Conservation (phyloP, 1,284 basidiomycete genomes). For the Anthracocystis walkeri region DNA sequence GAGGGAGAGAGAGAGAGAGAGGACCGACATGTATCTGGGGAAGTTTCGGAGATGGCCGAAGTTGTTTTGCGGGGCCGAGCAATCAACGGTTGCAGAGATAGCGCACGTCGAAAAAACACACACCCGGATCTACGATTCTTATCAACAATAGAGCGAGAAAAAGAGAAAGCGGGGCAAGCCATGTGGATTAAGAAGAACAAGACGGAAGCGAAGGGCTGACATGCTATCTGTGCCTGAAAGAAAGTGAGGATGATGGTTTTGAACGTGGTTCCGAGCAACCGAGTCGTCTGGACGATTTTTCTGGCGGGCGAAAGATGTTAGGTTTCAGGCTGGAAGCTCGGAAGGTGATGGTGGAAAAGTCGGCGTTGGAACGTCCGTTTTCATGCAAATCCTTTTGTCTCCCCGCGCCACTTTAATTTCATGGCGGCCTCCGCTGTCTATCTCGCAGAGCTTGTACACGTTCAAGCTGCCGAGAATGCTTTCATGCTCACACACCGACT, state of each 20-base stretch:
- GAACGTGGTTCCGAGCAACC: slow-evolving; percentile 35
- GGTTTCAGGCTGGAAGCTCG: slow-evolving; percentile 25
- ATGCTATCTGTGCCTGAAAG: slow-evolving; percentile 10
- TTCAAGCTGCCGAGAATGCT: too few relatives aligned
- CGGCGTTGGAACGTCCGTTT: slow-evolving; percentile 1
- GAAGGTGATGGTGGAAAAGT: slow-evolving; percentile 18
- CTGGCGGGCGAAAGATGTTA: slow-evolving; percentile 25
- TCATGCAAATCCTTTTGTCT: slow-evolving; percentile 1
- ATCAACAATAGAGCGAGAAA: slow-evolving; percentile 2
- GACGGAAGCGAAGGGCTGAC: neutral
- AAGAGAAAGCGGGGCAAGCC: slow-evolving; percentile 39
- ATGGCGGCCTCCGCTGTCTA: neutral
- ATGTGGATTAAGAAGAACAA: slow-evolving; percentile 17
- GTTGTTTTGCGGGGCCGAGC: slow-evolving; percentile 32
- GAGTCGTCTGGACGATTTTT: slow-evolving; percentile 10
- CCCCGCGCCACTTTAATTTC: neutral
- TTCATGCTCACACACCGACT: too few relatives aligned
- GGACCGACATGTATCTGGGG: slow-evolving; percentile 8
- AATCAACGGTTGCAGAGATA: slow-evolving; percentile 40
- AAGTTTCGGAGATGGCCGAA: slow-evolving; percentile 49
- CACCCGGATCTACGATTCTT: slow-evolving; percentile 25
- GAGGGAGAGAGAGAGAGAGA: neutral
- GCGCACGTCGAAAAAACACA: slow-evolving; percentile 13
- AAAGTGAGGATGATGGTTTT: slow-evolving; percentile 17
- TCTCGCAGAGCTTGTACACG: too few relatives aligned